Evolutionary conservation across 345 rosid species (phyloP).

Genomic region (Camelina hispida): DNA sequence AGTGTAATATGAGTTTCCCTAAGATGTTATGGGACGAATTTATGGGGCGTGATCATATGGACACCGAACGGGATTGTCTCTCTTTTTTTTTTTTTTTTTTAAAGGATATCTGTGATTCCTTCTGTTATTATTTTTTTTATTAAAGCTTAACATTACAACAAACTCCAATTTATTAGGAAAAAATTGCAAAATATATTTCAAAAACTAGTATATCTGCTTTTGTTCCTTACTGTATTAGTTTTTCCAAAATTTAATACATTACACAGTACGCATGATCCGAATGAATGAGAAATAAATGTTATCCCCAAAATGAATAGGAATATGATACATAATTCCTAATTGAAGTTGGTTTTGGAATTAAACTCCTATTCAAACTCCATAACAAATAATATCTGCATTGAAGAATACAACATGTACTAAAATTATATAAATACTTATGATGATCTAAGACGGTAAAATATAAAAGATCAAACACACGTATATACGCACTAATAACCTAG

Average conservation of each 20-base stretch:
- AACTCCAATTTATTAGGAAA: too few relatives aligned
- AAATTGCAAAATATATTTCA: too few relatives aligned
- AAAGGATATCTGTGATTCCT: too few relatives aligned
- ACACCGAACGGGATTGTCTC: too few relatives aligned
- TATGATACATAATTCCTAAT: background rate
- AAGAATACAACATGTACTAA: background rate
- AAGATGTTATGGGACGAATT: too few relatives aligned
- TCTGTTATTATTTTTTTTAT: too few relatives aligned
- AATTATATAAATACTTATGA: background rate
- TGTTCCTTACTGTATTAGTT: too few relatives aligned
- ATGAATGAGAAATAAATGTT: background rate
- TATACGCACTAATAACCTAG: background rate
- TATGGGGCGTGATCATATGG: too few relatives aligned
- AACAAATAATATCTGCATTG: background rate
- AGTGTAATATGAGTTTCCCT: too few relatives aligned
- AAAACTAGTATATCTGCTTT: too few relatives aligned
- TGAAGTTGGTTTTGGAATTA: background rate
- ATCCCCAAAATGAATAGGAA: background rate
- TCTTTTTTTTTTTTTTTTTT: too few relatives aligned
- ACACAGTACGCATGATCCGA: background rate
- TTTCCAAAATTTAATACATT: background rate
- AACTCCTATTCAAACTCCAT: conserved; percentile 1
- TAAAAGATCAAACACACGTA: background rate
- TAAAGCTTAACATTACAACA: too few relatives aligned
- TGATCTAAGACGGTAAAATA: background rate